Percentiles rank a stretch among this genome's conserved stretches.
phyloP scores from a whole-genome alignment of 495 filamentous ascomycete genomes.

The Beverwykella pulmonaria region DNA sequence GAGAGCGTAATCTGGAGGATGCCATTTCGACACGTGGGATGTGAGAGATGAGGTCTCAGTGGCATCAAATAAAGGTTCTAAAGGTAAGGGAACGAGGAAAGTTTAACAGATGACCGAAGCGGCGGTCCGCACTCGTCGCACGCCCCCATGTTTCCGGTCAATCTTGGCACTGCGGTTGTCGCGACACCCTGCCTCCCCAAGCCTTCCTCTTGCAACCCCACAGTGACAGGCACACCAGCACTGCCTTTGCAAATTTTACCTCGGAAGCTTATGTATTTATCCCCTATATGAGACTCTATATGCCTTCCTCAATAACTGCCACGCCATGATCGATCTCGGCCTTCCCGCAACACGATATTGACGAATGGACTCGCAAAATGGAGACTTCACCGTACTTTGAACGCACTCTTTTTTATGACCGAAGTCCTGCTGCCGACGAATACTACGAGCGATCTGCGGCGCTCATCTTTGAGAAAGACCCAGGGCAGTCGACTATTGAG shows the following conservation, averaged over 20 bases:
- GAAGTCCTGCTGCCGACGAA: constrained; percentile 18
- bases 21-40: not conserved
- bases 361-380: constrained; percentile 1
- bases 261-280: not conserved
- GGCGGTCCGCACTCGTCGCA: no score
- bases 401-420: constrained; percentile 19
- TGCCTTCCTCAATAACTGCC: not conserved
- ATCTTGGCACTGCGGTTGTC: no score
- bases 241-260: not conserved
- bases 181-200: not conserved
- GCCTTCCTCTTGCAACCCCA: not conserved
- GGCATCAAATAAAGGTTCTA: not conserved
- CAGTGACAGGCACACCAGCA: not conserved
- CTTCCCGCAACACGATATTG: not conserved
- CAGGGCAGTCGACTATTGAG: not conserved
- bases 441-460: constrained; percentile 20
- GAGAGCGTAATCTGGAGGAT: not conserved
- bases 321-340: not conserved
- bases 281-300: not conserved
- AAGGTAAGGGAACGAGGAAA: no score
- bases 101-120: no score
- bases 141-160: no score
- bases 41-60: not conserved
- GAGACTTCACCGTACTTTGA: constrained; percentile 18
- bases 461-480: constrained; percentile 13